A percentile compares a stretch with the other conserved stretches of the same genome.
phyloP scores from a whole-genome alignment of 208 protist genomes.

The Porcisia deanei region DNA sequence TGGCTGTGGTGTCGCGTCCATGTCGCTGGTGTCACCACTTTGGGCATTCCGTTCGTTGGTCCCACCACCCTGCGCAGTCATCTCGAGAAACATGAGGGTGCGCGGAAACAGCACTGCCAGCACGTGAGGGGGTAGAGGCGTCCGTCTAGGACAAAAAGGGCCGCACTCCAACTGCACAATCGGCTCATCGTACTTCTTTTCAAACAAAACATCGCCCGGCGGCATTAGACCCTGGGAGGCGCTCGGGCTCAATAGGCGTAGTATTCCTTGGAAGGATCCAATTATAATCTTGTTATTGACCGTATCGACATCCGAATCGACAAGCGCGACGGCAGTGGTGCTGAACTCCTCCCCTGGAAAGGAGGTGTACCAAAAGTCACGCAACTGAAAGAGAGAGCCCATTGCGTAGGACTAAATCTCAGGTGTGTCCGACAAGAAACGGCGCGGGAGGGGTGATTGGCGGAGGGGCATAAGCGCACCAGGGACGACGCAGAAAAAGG shows the following conservation, averaged over 20 bases:
- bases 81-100: slow-evolving; percentile 56
- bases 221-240: slow-evolving; percentile 47
- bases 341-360: slow-evolving; percentile 85
- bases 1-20: not conserved
- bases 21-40: not conserved
- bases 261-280: slow-evolving; percentile 84
- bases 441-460: not conserved
- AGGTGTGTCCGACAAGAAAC: not conserved
- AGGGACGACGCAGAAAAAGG: too few species aligned
- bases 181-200: slow-evolving; percentile 84
- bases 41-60: not conserved
- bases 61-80: slow-evolving; percentile 14
- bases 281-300: slow-evolving; percentile 64
- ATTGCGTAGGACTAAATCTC: slow-evolving; percentile 28
- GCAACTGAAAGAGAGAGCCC: slow-evolving; percentile 91
- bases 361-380: slow-evolving; percentile 89
- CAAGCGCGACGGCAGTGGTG: slow-evolving; percentile 53
- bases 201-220: slow-evolving; percentile 76
- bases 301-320: slow-evolving; percentile 75
- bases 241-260: slow-evolving; percentile 81
- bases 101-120: slow-evolving; percentile 85
- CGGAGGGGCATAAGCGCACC: too few species aligned
- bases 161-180: slow-evolving; percentile 89
- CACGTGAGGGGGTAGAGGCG: slow-evolving; percentile 43
- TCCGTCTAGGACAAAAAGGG: slow-evolving; percentile 51